These are phyloP conservation scores for Bacterosira constricta DNA, from an alignment of 108 stramenopile genomes.

Conservation along the genomic window DNA sequence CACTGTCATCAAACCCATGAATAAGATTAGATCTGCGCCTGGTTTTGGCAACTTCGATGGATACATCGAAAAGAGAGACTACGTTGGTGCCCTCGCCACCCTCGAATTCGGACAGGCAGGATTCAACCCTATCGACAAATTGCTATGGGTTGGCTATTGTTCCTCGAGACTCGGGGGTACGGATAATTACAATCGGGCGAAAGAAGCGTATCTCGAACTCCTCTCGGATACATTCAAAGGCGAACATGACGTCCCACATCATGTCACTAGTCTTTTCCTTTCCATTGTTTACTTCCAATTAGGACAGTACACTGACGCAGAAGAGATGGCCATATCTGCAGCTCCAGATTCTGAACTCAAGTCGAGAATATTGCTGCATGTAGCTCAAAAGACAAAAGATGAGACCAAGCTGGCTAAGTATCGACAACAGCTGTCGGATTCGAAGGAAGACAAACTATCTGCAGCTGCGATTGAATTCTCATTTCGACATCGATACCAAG, in stretches of 20 bases:
- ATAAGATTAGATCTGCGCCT: neutral
- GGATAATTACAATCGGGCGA: constrained; percentile 64
- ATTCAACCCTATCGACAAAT: constrained; percentile 17
- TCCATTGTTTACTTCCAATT: constrained; percentile 75
- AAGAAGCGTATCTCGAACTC: constrained; percentile 54
- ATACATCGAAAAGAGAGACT: constrained; percentile 72
- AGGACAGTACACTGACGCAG: constrained; percentile 59
- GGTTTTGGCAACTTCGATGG: constrained; percentile 26
- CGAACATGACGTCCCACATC: constrained; percentile 23
- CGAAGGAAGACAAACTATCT: constrained; percentile 79
- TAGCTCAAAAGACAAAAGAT: constrained; percentile 66
- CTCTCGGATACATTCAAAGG: constrained; percentile 24
- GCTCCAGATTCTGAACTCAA: constrained; percentile 57
- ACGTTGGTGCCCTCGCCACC: constrained; percentile 81
- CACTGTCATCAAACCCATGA: neutral
- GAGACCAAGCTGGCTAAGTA: constrained; percentile 77
- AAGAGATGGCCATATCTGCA: constrained; percentile 31
- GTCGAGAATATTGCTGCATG: constrained; percentile 77
- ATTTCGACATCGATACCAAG: constrained; percentile 77
- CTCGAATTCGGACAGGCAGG: constrained; percentile 61
- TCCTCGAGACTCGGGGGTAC: constrained; percentile 63
- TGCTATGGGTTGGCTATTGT: constrained; percentile 80
- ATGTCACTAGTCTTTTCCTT: constrained; percentile 58
- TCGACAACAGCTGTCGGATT: constrained; percentile 72
- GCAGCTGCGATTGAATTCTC: constrained; percentile 83